Conservation (phyloP, 352 stramenopile species). For the Phytopythium oedochilum region DNA sequence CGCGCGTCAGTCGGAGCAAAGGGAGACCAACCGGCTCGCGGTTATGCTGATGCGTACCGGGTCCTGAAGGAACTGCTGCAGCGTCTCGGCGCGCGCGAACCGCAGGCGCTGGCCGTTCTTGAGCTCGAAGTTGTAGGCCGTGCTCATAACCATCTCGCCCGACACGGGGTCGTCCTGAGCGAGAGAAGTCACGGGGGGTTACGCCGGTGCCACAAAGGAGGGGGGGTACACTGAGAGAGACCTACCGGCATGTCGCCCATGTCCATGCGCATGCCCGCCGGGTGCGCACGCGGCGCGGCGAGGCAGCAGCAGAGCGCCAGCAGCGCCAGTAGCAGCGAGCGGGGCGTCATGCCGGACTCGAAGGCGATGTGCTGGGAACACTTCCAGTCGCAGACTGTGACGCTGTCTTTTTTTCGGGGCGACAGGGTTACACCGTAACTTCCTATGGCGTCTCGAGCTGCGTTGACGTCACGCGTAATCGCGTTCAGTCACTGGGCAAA, state of each 20-base stretch:
- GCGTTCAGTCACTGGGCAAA: too few relatives aligned
- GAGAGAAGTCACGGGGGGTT: neutral
- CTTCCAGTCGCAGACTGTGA: neutral
- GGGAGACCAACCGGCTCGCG: too few relatives aligned
- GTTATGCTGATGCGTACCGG: constrained; percentile 17
- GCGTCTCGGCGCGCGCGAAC: constrained; percentile 49
- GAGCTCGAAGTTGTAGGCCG: constrained; percentile 46
- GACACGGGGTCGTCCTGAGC: constrained; percentile 52
- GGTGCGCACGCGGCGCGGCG: constrained; percentile 1
- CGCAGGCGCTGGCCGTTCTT: constrained; percentile 61
- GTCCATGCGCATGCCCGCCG: constrained; percentile 23
- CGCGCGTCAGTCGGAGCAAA: neutral
- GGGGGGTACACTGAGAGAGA: neutral
- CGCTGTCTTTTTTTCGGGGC: neutral
- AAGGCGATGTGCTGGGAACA: neutral
- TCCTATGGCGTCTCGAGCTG: neutral
- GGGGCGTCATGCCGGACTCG: neutral
- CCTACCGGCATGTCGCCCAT: constrained; percentile 58
- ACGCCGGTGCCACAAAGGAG: too few relatives aligned
- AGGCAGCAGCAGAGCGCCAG: constrained; percentile 4
- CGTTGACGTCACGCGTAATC: neutral
- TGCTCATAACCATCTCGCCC: constrained; percentile 67
- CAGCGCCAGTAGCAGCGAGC: constrained; percentile 11
- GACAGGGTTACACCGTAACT: neutral
- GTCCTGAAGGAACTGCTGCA: constrained; percentile 46